Evolutionary conservation across 345 rosid species (phyloP), one percentile per base, ranked within the genome.

Genomic region (Aurinia saxatilis): DNA sequence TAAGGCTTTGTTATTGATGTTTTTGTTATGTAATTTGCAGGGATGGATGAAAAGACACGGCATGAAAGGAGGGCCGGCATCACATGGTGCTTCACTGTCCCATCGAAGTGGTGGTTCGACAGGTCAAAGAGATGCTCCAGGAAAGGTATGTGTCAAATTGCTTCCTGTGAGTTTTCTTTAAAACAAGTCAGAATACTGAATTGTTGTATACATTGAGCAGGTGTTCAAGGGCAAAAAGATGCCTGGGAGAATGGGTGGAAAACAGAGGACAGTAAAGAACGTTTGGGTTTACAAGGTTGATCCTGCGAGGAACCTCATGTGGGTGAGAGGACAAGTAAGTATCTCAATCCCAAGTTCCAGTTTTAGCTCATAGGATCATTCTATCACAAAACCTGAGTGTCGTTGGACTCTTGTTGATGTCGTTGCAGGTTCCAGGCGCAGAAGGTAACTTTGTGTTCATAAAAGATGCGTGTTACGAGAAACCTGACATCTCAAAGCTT

Each of bases 191-290:
- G 14, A 29, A 5, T 41, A 52, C 51, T 52, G 70, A 64, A 45
- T 51, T 50, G 33, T 44, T 14, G 1, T 10, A 25, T 16, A 53
- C 46, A 29, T 10, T 50, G 47, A 63, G 68, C 78, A 90, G 99
- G 97, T 90, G 18, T 84, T 90, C 72, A 95, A 86, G 71, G 97
- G 86, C 7, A 88, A 66, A 78, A 90, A 90, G 77, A 95, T 95
- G 99, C 79, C 99, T 75, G 98, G 98, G 41, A 91, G 87, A 48
- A 95, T 90, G 99, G 98, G 98, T 64, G 98, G 65, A 33, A 63
- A 76, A 40, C 96, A 85, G 72, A 77, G 85, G 57, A 95, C 99
- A 3, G 89, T 88, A 19, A 90, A 90, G 79, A 95, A 95, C 63
- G 95, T 86, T 31, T 90, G 95, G 92, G 77, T 90, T 50, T 88